Evolutionary conservation across 2,329 filamentous ascomycete genomes (phyloP).

Genomic region (Fusarium sp.): DNA sequence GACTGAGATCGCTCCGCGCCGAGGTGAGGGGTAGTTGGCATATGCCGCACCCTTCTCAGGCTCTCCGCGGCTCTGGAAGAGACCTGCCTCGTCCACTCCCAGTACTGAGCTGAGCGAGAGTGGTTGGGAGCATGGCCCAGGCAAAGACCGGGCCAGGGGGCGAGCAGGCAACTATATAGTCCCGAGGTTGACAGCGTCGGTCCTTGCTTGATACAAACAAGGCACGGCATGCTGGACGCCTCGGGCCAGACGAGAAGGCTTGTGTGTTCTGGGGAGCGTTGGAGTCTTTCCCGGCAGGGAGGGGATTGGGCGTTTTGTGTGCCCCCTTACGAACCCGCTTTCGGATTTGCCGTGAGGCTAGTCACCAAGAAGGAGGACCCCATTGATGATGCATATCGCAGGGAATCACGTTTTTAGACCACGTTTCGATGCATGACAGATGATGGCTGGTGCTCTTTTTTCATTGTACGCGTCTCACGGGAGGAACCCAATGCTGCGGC

Average conservation of each 20-base stretch:
- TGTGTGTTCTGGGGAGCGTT: conserved; percentile 45
- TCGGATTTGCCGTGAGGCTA: conserved; percentile 42
- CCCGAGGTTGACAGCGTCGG: conserved; percentile 44
- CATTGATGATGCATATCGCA: conserved; percentile 51
- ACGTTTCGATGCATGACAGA: conserved; percentile 62
- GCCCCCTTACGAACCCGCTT: conserved; percentile 41
- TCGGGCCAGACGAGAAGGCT: conserved; percentile 41
- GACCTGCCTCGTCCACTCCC: conserved; percentile 44
- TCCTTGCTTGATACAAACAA: conserved; percentile 37
- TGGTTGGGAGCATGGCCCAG: conserved; percentile 44
- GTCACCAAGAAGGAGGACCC: conserved; percentile 43
- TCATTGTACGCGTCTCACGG: conserved; percentile 52
- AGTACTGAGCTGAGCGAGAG: conserved; percentile 44
- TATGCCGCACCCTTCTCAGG: conserved; percentile 44
- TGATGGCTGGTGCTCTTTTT: conserved; percentile 54
- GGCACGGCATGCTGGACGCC: conserved; percentile 34
- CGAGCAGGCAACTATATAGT: conserved; percentile 44
- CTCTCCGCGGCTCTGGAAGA: conserved; percentile 45
- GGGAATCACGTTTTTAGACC: conserved; percentile 58
- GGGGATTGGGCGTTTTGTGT: conserved; percentile 43
- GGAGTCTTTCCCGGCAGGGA: conserved; percentile 45
- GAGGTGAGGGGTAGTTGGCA: conserved; percentile 47
- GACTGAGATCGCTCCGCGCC: conserved; percentile 71
- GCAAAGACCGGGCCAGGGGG: conserved; percentile 41
- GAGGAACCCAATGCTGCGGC: conserved; percentile 38